These are phyloP conservation scores for Senna tora DNA, from an alignment of 306 rosid genomes.

Conservation along the genomic window DNA sequence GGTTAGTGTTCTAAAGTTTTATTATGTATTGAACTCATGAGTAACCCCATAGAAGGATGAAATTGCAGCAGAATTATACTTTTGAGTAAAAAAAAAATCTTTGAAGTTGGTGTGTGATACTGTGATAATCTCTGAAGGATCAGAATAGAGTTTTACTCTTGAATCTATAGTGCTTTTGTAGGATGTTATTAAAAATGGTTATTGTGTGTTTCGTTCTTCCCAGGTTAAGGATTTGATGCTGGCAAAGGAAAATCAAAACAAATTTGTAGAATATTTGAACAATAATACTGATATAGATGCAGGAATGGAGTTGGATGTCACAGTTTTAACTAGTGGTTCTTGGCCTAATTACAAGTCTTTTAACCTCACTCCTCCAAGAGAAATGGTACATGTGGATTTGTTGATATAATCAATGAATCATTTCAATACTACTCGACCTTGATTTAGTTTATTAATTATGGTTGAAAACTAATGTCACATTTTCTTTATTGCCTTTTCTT, in stretches of 20 bases:
- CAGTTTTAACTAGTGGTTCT: constrained; percentile 82
- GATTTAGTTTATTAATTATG: constrained; percentile 15
- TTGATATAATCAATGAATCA: constrained; percentile 17
- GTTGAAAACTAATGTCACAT: constrained; percentile 13
- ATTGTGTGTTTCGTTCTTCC: neutral
- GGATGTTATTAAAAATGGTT: neutral
- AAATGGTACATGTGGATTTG: constrained; percentile 62
- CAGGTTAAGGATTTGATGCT: constrained; percentile 91
- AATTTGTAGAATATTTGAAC: constrained; percentile 75
- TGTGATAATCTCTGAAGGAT: no score
- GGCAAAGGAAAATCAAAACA: constrained; percentile 75
- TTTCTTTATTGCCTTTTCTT: constrained; percentile 16
- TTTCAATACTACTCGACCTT: neutral
- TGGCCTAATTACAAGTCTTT: constrained; percentile 96
- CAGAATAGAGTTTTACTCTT: no score
- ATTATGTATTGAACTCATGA: no score
- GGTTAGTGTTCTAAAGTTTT: constrained; percentile 50
- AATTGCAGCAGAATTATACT: no score
- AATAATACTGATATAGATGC: constrained; percentile 54
- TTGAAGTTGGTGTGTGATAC: no score
- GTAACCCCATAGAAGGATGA: no score
- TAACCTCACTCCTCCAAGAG: constrained; percentile 83
- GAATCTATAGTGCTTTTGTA: neutral
- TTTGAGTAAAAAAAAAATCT: no score
- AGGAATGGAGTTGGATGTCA: constrained; percentile 81